phyloP scores from a whole-genome alignment of 805 yeast species.

The Clavispora santaluciae region DNA sequence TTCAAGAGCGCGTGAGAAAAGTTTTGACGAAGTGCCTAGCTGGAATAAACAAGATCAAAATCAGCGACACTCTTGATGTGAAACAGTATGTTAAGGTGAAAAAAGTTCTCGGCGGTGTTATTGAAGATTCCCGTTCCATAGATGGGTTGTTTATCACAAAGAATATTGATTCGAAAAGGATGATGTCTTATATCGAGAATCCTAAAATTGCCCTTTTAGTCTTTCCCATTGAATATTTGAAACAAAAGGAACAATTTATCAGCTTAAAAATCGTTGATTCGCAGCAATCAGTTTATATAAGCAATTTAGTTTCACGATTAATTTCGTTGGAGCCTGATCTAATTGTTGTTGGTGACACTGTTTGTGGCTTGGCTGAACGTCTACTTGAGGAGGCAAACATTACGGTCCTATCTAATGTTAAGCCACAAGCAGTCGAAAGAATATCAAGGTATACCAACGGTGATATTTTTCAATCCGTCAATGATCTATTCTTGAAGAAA shows the following conservation, averaged over 20 bases:
- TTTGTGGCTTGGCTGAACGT: slow-evolving; percentile 77
- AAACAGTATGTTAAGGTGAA: slow-evolving; percentile 87
- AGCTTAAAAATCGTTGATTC: slow-evolving; percentile 79
- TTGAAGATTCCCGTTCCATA: slow-evolving; percentile 54
- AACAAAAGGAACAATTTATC: slow-evolving; percentile 72
- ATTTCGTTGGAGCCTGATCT: slow-evolving; percentile 73
- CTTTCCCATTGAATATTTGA: slow-evolving; percentile 84
- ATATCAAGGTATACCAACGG: slow-evolving; percentile 76
- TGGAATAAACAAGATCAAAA: slow-evolving; percentile 54
- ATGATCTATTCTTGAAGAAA: slow-evolving; percentile 65
- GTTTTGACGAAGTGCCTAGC: slow-evolving; percentile 48
- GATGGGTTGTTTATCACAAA: slow-evolving; percentile 86
- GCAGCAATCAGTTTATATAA: slow-evolving; percentile 81
- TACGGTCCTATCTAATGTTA: slow-evolving; percentile 75
- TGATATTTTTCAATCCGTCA: slow-evolving; percentile 81
- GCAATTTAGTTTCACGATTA: slow-evolving; percentile 75
- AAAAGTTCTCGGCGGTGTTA: slow-evolving; percentile 70
- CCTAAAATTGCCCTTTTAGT: slow-evolving; percentile 81
- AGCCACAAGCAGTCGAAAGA: slow-evolving; percentile 75
- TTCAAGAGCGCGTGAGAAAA: slow-evolving; percentile 54
- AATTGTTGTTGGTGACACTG: slow-evolving; percentile 70
- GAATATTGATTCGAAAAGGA: slow-evolving; percentile 69
- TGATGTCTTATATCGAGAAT: slow-evolving; percentile 58
- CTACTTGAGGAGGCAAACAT: slow-evolving; percentile 69
- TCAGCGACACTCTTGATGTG: slow-evolving; percentile 76